These are phyloP conservation scores for Ambrosia artemisiifolia DNA, from an alignment of 129 eudicot species.

Conservation along the genomic window DNA sequence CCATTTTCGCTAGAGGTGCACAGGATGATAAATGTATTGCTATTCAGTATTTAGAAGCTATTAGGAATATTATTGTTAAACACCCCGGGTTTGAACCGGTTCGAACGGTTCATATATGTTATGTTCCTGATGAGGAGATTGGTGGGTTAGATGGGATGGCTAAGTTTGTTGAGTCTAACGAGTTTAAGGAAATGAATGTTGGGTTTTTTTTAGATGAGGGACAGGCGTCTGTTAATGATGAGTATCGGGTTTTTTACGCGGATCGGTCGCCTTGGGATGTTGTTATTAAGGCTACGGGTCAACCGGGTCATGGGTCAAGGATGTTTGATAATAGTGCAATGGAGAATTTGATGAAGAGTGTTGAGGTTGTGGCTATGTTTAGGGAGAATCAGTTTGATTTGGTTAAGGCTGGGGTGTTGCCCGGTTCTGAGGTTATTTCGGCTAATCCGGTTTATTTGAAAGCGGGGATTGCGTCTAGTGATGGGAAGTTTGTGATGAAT, in stretches of 20 bases:
- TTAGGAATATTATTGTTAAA: constrained; percentile 34
- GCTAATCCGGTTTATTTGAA: constrained; percentile 80
- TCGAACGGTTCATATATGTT: constrained; percentile 54
- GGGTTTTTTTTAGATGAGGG: constrained; percentile 94
- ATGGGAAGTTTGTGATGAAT: constrained; percentile 76
- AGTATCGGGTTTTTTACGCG: constrained; percentile 75
- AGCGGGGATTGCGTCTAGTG: constrained; percentile 60
- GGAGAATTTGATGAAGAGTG: constrained; percentile 85
- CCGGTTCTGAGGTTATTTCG: constrained; percentile 68
- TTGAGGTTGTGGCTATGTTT: constrained; percentile 63
- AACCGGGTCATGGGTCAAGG: constrained; percentile 81
- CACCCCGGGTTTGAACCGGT: constrained; percentile 33
- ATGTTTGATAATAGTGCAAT: constrained; percentile 78
- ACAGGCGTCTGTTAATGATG: constrained; percentile 56
- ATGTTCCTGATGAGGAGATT: constrained; percentile 81
- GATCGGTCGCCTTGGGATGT: constrained; percentile 82
- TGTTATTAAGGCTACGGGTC: constrained; percentile 68
- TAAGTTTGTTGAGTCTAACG: constrained; percentile 52
- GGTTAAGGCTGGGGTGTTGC: constrained; percentile 69
- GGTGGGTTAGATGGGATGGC: constrained; percentile 81
- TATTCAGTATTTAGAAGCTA: constrained; percentile 79
- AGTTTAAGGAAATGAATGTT: constrained; percentile 54
- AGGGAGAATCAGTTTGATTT: constrained; percentile 75
- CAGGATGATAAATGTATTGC: constrained; percentile 94
- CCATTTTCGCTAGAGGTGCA: constrained; percentile 75